Percentiles rank a stretch among this genome's conserved stretches.
Conservation (phyloP, 78 protist species). For the Dictyostelium intermedium region DNA sequence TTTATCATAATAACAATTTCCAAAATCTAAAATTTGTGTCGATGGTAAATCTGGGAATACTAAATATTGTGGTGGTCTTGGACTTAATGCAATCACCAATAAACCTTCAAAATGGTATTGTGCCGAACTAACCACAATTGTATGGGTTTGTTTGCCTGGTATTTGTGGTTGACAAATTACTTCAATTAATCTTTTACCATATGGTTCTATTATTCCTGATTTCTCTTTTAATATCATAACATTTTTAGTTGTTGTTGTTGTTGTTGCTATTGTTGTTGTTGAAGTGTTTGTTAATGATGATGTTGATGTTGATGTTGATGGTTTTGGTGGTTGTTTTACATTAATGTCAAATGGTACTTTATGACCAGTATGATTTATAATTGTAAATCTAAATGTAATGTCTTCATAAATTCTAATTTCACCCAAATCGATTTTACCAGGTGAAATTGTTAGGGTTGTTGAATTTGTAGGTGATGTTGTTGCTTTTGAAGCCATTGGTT, state of each 20-base stretch:
- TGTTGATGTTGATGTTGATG: neutral
- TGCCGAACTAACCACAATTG: neutral
- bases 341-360: conserved; percentile 17
- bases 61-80: conserved; percentile 78
- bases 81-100: neutral
- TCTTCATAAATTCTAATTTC: conserved; percentile 74
- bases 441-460: conserved; percentile 15
- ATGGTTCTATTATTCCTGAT: conserved; percentile 51
- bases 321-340: neutral
- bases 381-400: conserved; percentile 37
- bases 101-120: neutral
- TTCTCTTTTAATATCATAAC: conserved; percentile 16
- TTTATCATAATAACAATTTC: conserved; percentile 75
- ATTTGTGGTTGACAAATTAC: conserved; percentile 69
- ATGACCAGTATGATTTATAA: conserved; percentile 50
- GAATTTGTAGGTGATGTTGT: neutral
- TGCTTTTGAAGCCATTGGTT: neutral
- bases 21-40: conserved; percentile 49
- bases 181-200: conserved; percentile 37
- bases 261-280: neutral
- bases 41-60: conserved; percentile 69
- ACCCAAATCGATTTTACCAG: conserved; percentile 58
- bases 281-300: neutral
- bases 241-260: neutral
- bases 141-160: conserved; percentile 67